Evolutionary conservation across 2,329 filamentous ascomycete genomes (phyloP).

Genomic region (Fusarium sp.): DNA sequence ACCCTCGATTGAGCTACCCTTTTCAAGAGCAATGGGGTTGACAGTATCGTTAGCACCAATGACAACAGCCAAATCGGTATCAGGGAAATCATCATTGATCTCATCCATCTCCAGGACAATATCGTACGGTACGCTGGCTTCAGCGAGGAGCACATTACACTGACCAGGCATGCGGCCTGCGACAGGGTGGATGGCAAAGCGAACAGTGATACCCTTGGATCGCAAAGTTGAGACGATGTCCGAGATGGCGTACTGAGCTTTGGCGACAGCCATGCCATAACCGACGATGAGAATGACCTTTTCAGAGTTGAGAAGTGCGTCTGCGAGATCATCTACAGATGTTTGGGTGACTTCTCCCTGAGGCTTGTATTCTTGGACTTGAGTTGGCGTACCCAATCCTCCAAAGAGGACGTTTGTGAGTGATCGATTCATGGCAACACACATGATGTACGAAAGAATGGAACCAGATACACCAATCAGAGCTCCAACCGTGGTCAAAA

Average conservation of each 20-base stretch:
- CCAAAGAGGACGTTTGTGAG: conserved; percentile 92
- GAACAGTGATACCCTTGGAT: conserved; percentile 81
- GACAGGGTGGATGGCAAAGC: conserved; percentile 91
- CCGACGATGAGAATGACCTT: conserved; percentile 91
- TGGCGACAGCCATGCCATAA: conserved; percentile 94
- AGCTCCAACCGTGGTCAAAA: conserved; percentile 86
- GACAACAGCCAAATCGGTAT: conserved; percentile 87
- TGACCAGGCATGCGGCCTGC: conserved; percentile 94
- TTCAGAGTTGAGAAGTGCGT: conserved; percentile 79
- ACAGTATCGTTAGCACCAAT: conserved; percentile 95
- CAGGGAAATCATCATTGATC: conserved; percentile 90
- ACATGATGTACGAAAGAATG: conserved; percentile 88
- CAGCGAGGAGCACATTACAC: conserved; percentile 90
- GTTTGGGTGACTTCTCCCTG: conserved; percentile 84
- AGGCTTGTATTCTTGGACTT: conserved; percentile 75
- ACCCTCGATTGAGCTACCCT: conserved; percentile 85
- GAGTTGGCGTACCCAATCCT: conserved; percentile 74
- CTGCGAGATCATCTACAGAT: conserved; percentile 82
- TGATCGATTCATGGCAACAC: conserved; percentile 90
- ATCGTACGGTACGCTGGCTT: conserved; percentile 89
- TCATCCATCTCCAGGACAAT: conserved; percentile 96
- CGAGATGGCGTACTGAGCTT: conserved; percentile 90
- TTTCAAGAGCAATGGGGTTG: conserved; percentile 88
- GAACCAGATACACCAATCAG: conserved; percentile 90
- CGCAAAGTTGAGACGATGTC: conserved; percentile 82